Evolutionary conservation across 2,329 filamentous ascomycete species (phyloP), one percentile per base, ranked within the genome.

Genomic region (Nemania serpens): DNA sequence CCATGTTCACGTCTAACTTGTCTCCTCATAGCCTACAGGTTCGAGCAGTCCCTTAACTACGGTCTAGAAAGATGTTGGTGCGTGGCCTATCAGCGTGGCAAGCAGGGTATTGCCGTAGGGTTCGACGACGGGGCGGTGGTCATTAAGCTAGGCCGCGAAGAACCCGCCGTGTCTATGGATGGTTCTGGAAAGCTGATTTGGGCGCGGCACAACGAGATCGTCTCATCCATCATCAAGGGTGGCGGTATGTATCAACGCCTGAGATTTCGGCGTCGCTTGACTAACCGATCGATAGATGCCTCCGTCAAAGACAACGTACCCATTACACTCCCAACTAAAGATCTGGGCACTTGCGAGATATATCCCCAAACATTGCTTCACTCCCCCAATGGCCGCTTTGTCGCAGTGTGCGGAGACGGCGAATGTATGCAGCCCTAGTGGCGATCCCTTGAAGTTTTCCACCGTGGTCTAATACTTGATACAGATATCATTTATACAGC

Each of bases 91-190:
- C 95, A 99, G 75, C 90, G 92, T 75, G 93, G 93, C 67, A 93
- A 91, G 81, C 95, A 98, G 75, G 93, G 93, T 15, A 87, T 99
- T 67, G 95, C 94, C 6, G 91, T 98, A 70, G 95, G 95, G 76
- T 99, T 97, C 75, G 95, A 99, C 66, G 95, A 99, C 77, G 95
- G 95, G 75, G 94, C 94, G 3, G 94, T 99, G 2, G 95, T 99
- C 46, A 91, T 99, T 59, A 98, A 97, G 78, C 93, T 99, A 82
- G 95, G 95, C 68, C 87, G 95, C 64, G 95, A 99, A 77, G 94
- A 98, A 78, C 95, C 95, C 1, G 95, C 95, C 33, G 94, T 98
- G 17, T 97, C 93, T 12, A 99, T 99, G 95, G 95, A 99, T 72
- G 82, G 87, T 33, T 96, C 92, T 42, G 95, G 95, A 75, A 99